Evolutionary conservation across 1,139 yeast genomes (phyloP).

Genomic region (Pichia sp.): DNA sequence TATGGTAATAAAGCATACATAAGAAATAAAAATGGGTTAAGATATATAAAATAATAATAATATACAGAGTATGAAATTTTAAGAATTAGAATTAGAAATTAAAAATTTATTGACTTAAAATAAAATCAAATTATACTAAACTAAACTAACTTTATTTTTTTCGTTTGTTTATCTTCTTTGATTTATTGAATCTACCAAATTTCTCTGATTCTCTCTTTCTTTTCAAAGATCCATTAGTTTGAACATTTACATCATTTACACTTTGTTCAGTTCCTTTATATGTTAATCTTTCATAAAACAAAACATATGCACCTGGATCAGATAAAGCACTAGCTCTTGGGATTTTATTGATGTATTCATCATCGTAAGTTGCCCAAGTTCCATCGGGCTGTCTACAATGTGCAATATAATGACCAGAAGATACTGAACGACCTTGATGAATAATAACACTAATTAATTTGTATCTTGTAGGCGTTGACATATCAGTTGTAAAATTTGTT

Average conservation of each 20-base stretch:
- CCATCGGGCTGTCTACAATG: slow-evolving; percentile 91
- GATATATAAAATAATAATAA: too few relatives aligned
- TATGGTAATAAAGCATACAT: too few relatives aligned
- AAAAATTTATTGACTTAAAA: too few relatives aligned
- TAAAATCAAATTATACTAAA: too few relatives aligned
- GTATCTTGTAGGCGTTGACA: slow-evolving; percentile 51
- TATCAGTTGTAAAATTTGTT: slow-evolving; percentile 51
- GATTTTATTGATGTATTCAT: slow-evolving; percentile 73
- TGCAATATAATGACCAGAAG: slow-evolving; percentile 90
- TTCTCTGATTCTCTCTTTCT: slow-evolving; percentile 7
- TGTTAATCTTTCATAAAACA: slow-evolving; percentile 72
- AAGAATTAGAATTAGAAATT: too few relatives aligned
- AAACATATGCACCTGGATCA: slow-evolving; percentile 85
- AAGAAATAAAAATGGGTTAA: too few relatives aligned
- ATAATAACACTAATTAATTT: slow-evolving; percentile 80
- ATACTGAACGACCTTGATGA: slow-evolving; percentile 89
- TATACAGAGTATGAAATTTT: too few relatives aligned
- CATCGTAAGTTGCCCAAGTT: slow-evolving; percentile 91
- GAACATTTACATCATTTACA: not conserved
- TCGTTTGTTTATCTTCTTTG: slow-evolving; percentile 7
- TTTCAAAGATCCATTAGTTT: slow-evolving; percentile 1
- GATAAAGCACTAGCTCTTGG: slow-evolving; percentile 67
- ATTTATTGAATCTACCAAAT: not conserved
- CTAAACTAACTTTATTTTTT: slow-evolving; percentile 1
- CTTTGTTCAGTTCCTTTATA: slow-evolving; percentile 31